Evolutionary conservation across 1,284 basidiomycete species (phyloP), one percentile per base, ranked within the genome.

Genomic region (Puccinia hordei): DNA sequence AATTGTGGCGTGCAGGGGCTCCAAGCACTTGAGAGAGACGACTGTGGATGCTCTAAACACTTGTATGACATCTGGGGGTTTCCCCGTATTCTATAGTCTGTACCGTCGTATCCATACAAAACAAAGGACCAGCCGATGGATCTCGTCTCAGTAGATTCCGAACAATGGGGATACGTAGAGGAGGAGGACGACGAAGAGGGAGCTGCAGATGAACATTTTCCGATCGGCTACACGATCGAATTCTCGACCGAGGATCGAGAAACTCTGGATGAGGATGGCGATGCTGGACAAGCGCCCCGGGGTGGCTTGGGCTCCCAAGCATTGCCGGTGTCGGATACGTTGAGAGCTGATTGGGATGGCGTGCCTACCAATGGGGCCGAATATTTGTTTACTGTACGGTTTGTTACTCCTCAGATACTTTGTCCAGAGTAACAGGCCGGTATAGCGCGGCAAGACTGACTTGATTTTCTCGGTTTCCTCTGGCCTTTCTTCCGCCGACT

Each of bases 361-460:
- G 17, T 68, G 4, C 75, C 75, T 1, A 27, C 49, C 27, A 63
- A 77, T 66, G 75, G 75, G 12, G 41, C 75, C 22, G 75, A 77
- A 44, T 77, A 77, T 68, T 63, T 77, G 13, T 68, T 77, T 19
- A 49, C 38, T 27, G 75, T 77, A 49, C 44, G 75, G 75, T 77
- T 38, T 38, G 63, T 68, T 27, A 27, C 65, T 65, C 35, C 17
- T 59, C 30, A 38, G 15, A 17, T 63, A 2, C n/a, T 63, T 30
- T 73, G 51, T 15, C 17, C 15, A 17, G 46, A 41, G 15, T 15
- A 49, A 15, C 10, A 49, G 17, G 17, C 46, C 19, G 17, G 1
- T 69, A 17, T 35, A 24, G 12, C 30, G 35, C 57, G 33, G 17
- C 49, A 55, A 51, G 38, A 30, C 19, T 49, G 22, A 38, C 33